Evolutionary conservation across 768 basidiomycete genomes (phyloP).

Genomic region (Macrolepiota albuminosa): DNA sequence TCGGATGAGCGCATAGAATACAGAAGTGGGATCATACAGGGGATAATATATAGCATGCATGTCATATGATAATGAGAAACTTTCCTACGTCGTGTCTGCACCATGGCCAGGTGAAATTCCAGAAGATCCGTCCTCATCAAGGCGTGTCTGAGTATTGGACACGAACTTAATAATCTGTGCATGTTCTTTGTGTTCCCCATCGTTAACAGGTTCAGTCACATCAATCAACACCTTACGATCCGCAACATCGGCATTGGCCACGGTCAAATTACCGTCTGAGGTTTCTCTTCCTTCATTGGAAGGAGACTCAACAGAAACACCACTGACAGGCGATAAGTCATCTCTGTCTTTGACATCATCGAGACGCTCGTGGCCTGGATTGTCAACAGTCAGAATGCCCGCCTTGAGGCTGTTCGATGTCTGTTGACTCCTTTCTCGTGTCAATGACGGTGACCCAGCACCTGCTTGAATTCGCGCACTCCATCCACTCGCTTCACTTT

Average conservation of each 20-base stretch:
- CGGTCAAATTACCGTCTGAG: not conserved
- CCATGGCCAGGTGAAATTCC: not conserved
- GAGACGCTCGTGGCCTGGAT: conserved; percentile 26
- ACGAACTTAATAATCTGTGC: conserved; percentile 1
- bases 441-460: conserved; percentile 40
- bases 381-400: conserved; percentile 49
- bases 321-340: conserved; percentile 9
- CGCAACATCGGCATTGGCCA: conserved; percentile 1
- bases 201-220: conserved; percentile 6
- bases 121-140: not conserved
- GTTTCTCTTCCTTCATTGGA: conserved; percentile 1
- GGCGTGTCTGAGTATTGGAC: not conserved
- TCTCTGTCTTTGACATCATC: conserved; percentile 22
- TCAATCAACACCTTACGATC: conserved; percentile 12
- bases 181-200: conserved; percentile 1
- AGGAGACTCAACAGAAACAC: conserved; percentile 5
- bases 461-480: conserved; percentile 62
- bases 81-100: not conserved
- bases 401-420: conserved; percentile 58
- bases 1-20: not conserved
- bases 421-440: conserved; percentile 55
- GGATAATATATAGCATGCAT: not conserved
- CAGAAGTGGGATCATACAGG: not conserved
- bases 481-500: conserved; percentile 86
- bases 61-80: not conserved